Evolutionary conservation across 345 rosid genomes (phyloP), one percentile per base, ranked within the genome.

Genomic region (Carallia pectinifolia): DNA sequence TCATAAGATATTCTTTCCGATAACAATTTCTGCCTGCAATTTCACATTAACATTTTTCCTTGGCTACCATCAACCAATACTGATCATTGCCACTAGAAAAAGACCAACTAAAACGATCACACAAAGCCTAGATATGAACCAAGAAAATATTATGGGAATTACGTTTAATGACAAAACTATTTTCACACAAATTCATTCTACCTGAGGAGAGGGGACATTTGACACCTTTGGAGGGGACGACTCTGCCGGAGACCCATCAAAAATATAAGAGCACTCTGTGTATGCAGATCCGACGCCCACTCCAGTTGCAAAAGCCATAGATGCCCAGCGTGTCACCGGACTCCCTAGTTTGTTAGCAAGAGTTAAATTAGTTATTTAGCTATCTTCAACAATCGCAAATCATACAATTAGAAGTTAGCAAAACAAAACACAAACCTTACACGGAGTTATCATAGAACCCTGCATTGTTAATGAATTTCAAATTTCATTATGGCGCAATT

Each of bases 241-340:
- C 47, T 81, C 72, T 13, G 84, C 68, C 58, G 89, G 76, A 15
- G 85, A 78, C 7, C 86, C 93, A 74, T 80, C 72, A 75, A 90
- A 95, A 63, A 82, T 61, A 65, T 64, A 91, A 72, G 88, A 82
- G 74, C 96, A 92, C 47, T 92, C 97, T 0, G 89, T 68, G 73
- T 87, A 91, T 7, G 98, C 96, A 52, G 98, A 92, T 34, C 99
- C 99, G 76, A 92, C 75, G 58, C 97, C 99, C 52, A 90, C 65
- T 56, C 99, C 99, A 72, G 99, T 96, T 82, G 97, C 99, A 66
- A 95, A 90, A n/a, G 97, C 97, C 60, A 95, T 79, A 56, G 96
- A 81, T n/a, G 96, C 92, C 99, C 97, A 87, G 63, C 96, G 90
- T 40, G 89, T 82, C 69, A 75, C 90, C 3, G 97, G 99, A 79